Evolutionary conservation across 176 grass and related monocot genomes (phyloP), one percentile per base, ranked within the genome.

Genomic region (Triticum turgidum): DNA sequence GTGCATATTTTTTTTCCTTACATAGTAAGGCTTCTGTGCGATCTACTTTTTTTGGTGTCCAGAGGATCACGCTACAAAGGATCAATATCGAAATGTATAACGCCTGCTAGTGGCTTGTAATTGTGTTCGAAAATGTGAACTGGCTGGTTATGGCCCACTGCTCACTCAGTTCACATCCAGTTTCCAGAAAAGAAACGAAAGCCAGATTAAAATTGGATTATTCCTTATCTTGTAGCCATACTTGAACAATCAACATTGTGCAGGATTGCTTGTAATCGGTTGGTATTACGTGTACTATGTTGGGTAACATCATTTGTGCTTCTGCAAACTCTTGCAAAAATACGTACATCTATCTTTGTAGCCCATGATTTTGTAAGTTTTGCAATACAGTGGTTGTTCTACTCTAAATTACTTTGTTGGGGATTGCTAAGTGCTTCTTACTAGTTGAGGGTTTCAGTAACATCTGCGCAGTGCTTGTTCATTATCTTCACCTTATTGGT

Each of bases 321-420:
- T 47, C 59, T 14, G n/a, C 65, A 33, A 47, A 77, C 14, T 22
- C 20, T 66, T 73, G 37, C 39, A 17, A 63, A 63, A 49, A 33
- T 80, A 45, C 52, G 7, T 59, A 42, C 20, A 63, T 33, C 17
- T 80, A 62, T 86, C 42, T 39, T 12, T 45, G 14, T 65, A 63
- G 6, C 84, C 18, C 35, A 32, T 86, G 34, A 69, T 86, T 85
- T 68, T 68, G 62, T 78, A 54, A 78, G 32, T 56, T 86, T 39
- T 65, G 47, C 81, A 82, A 73, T 63, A 58, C 9, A 29, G 54
- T 47, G 24, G 41, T 33, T 22, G 18, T 80, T 87, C 61, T 65
- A 20, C 61, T 41, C 2, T 87, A 69, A 68, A 64, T 30, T 30
- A 30, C 29, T 30, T 30, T 30, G 29, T 30, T 30, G 29, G 29